phyloP scores from a whole-genome alignment of 306 rosid species.

The Bauhinia variegata region DNA sequence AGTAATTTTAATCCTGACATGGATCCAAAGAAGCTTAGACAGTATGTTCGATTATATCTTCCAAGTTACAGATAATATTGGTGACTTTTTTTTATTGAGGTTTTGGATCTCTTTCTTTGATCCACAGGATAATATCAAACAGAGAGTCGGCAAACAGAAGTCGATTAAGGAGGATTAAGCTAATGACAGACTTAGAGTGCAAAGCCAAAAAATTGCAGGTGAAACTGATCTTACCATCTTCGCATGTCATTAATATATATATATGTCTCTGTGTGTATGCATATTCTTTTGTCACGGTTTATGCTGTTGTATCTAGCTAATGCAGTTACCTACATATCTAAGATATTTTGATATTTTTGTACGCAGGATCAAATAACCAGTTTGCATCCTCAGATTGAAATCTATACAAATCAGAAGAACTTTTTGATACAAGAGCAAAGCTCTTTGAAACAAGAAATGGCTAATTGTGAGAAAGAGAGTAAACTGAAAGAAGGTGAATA shows the following conservation, averaged over 20 bases:
- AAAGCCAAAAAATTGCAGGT: conserved; percentile 9
- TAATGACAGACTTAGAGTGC: neutral
- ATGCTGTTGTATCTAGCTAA: neutral
- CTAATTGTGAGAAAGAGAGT: neutral
- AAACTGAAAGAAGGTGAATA: conserved; percentile 41
- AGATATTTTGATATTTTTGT: neutral
- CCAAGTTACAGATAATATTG: too few species aligned
- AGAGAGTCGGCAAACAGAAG: conserved; percentile 7
- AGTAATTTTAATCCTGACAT: neutral
- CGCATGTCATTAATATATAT: neutral
- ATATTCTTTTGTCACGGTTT: neutral
- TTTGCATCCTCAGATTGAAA: conserved; percentile 41
- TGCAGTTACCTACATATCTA: neutral
- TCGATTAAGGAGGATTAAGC: neutral
- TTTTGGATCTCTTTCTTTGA: neutral
- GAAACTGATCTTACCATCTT: neutral
- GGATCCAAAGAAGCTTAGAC: conserved; percentile 40
- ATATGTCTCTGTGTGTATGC: too few species aligned
- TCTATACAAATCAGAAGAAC: conserved; percentile 25
- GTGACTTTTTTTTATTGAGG: neutral
- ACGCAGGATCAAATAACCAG: conserved; percentile 45
- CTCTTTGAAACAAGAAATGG: conserved; percentile 35
- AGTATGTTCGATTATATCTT: conserved; percentile 12
- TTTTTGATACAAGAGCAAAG: conserved; percentile 40
- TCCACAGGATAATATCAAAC: neutral